Percentiles rank a stretch among this genome's conserved stretches.
Evolutionary conservation across 2,329 filamentous ascomycete species (phyloP).

Genomic region (Rosellinia necatrix): DNA sequence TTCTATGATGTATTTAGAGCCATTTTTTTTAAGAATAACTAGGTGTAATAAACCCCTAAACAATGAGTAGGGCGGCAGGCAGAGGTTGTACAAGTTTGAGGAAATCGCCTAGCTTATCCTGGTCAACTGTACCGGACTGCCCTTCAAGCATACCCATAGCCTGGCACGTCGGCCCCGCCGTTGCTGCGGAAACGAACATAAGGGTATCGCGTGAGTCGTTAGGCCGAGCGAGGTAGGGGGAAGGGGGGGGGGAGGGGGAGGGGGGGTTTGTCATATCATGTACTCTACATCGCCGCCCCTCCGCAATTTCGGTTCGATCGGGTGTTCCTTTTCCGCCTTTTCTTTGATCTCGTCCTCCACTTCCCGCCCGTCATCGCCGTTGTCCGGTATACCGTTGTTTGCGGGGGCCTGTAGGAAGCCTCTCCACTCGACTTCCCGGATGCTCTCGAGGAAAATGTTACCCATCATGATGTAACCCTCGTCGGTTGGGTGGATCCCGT

Average conservation of each 20-base stretch:
- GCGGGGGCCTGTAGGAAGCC: constrained; percentile 32
- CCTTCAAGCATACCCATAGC: too few species aligned
- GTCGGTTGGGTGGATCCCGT: constrained; percentile 36
- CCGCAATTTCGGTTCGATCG: constrained; percentile 10
- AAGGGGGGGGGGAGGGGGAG: neutral
- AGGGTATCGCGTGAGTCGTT: neutral
- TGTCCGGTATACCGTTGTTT: constrained; percentile 29
- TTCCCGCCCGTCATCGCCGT: constrained; percentile 33
- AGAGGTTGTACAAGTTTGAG: too few species aligned
- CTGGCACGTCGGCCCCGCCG: too few species aligned
- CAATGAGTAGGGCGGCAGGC: too few species aligned
- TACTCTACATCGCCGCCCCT: neutral
- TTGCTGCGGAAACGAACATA: too few species aligned
- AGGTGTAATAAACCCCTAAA: too few species aligned
- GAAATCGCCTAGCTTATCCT: too few species aligned
- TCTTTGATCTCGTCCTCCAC: constrained; percentile 31
- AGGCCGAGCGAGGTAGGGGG: neutral
- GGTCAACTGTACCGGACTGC: too few species aligned
- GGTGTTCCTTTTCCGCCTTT: constrained; percentile 30
- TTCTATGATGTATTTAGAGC: too few species aligned
- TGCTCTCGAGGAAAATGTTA: constrained; percentile 35
- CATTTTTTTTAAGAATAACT: too few species aligned
- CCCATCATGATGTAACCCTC: constrained; percentile 41
- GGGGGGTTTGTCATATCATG: neutral
- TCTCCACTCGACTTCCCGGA: constrained; percentile 33